Percentiles rank a stretch among this genome's conserved stretches.
phyloP scores from a whole-genome alignment of 305 asterid species.

The Euphrasia arctica region DNA sequence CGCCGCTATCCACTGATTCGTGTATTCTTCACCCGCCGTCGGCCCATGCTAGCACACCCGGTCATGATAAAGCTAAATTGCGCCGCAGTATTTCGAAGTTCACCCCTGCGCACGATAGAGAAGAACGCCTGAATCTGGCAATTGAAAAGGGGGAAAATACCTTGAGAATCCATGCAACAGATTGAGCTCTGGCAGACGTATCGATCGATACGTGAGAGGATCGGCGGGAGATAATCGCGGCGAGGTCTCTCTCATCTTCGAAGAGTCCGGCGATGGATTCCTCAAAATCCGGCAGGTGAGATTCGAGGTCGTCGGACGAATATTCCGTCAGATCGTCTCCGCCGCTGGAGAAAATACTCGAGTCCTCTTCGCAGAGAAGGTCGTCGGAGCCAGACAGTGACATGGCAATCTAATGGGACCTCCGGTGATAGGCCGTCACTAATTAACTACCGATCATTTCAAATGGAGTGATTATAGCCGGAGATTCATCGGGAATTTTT shows the following conservation, averaged over 20 bases:
- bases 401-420: constrained; percentile 38
- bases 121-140: constrained; percentile 1
- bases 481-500: constrained; percentile 40
- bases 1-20: constrained; percentile 29
- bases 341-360: background rate
- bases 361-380: constrained; percentile 52
- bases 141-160: constrained; percentile 32
- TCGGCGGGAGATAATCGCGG: constrained; percentile 32
- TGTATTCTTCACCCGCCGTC: constrained; percentile 16
- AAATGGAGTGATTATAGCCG: constrained; percentile 28
- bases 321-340: constrained; percentile 37
- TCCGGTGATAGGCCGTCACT: constrained; percentile 37
- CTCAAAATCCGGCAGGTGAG: constrained; percentile 39
- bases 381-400: constrained; percentile 78
- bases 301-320: constrained; percentile 52
- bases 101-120: constrained; percentile 26
- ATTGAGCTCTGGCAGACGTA: constrained; percentile 57
- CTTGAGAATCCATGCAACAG: constrained; percentile 89
- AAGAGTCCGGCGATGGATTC: constrained; percentile 65
- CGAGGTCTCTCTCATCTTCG: constrained; percentile 60
- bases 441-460: constrained; percentile 42
- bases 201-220: constrained; percentile 43
- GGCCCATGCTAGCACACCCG: constrained; percentile 7
- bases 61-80: constrained; percentile 6
- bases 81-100: constrained; percentile 15